Conservation (phyloP, 2,329 filamentous ascomycete species). For the Sclerotiophoma versabilis region DNA sequence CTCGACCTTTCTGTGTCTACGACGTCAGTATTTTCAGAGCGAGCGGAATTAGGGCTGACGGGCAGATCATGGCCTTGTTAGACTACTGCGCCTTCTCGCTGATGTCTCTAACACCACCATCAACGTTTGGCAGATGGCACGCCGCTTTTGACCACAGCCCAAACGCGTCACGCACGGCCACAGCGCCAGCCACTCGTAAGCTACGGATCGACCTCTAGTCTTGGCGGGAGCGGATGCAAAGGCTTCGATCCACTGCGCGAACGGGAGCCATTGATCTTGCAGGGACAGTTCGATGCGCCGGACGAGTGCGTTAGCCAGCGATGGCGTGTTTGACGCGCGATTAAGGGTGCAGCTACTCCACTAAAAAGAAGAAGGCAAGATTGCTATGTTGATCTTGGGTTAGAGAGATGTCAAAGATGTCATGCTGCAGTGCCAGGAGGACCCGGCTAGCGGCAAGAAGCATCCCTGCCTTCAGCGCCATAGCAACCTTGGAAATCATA, state of each 20-base stretch:
- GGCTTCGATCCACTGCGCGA: slow-evolving; percentile 11
- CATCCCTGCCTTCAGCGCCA: slow-evolving; percentile 5
- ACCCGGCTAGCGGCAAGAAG: slow-evolving; percentile 15
- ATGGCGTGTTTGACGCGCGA: slow-evolving; percentile 1
- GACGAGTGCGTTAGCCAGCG: background rate
- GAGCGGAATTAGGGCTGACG: no score
- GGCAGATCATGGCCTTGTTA: no score
- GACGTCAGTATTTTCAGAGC: no score
- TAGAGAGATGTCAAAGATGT: slow-evolving; percentile 11
- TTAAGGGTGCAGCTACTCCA: background rate
- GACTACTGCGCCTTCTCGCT: no score
- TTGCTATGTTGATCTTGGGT: background rate
- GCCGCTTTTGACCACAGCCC: background rate
- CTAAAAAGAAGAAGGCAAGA: slow-evolving; percentile 4
- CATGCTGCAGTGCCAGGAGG: slow-evolving; percentile 10
- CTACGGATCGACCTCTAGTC: slow-evolving; percentile 7
- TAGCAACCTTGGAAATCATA: slow-evolving; percentile 11
- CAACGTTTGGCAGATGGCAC: background rate
- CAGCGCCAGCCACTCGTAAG: slow-evolving; percentile 10
- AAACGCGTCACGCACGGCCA: slow-evolving; percentile 14
- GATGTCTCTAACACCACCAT: background rate
- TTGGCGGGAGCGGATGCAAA: slow-evolving; percentile 10
- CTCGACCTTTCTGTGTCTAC: background rate
- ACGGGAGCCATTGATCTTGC: slow-evolving; percentile 13
- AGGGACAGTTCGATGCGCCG: slow-evolving; percentile 1